phyloP scores from a whole-genome alignment of 2,329 filamentous ascomycete genomes.

The Cladosporium sp. region DNA sequence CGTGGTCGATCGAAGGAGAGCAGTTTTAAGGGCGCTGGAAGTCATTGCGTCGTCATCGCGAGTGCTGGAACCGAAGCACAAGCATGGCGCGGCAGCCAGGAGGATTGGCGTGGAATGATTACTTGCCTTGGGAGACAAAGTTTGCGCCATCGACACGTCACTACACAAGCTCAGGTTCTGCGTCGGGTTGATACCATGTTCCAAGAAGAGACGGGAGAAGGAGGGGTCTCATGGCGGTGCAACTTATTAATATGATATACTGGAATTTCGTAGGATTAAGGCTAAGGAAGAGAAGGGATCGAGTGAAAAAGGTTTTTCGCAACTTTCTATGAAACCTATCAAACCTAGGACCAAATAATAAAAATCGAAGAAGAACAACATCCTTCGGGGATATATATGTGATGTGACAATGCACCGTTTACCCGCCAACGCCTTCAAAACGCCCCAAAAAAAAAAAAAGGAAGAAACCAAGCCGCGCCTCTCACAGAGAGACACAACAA shows the following conservation, averaged over 20 bases:
- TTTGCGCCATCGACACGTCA: too few species aligned
- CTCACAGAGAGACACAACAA: too few species aligned
- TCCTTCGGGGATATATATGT: not conserved
- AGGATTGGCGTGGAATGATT: not conserved
- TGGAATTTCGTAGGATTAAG: too few species aligned
- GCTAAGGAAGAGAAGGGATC: not conserved
- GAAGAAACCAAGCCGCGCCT: not conserved
- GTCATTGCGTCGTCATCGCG: conserved; percentile 16
- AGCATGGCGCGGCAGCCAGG: not conserved
- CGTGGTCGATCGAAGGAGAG: conserved; percentile 13
- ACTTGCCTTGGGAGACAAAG: not conserved
- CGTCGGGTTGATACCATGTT: too few species aligned
- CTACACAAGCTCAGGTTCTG: too few species aligned
- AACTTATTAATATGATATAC: too few species aligned
- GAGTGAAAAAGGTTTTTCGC: not conserved
- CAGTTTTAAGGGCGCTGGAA: conserved; percentile 15
- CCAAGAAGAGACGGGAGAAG: too few species aligned
- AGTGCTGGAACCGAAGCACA: not conserved
- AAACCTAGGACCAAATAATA: not conserved
- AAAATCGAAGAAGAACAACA: not conserved
- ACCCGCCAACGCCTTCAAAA: not conserved
- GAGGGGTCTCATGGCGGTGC: too few species aligned
- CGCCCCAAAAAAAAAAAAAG: not conserved
- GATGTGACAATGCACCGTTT: not conserved
- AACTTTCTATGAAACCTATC: not conserved